phyloP scores from a whole-genome alignment of 2,329 filamentous ascomycete species.

The Fusarium tuaranense region DNA sequence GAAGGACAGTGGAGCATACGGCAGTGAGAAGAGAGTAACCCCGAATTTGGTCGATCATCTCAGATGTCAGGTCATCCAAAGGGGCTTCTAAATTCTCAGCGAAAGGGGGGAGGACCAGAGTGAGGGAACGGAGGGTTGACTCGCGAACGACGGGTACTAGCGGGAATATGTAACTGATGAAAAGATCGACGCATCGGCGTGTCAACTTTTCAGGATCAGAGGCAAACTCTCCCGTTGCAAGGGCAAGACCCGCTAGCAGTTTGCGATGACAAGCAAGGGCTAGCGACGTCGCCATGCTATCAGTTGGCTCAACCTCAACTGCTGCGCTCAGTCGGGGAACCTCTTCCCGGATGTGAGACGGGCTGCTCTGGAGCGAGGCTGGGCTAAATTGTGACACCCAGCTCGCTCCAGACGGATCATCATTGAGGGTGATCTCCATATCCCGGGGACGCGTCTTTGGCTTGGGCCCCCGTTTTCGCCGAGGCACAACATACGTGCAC shows the following conservation, averaged over 20 bases:
- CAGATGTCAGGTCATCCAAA: neutral
- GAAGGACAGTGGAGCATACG: neutral
- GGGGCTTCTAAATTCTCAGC: neutral
- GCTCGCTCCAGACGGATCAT: neutral
- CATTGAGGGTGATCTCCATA: neutral
- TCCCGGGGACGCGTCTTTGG: neutral
- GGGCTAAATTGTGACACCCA: neutral
- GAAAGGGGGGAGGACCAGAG: neutral
- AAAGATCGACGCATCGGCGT: neutral
- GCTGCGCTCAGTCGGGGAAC: neutral
- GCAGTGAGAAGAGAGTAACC: neutral
- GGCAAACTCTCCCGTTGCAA: neutral
- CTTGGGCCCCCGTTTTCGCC: slow-evolving; percentile 16
- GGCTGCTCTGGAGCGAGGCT: neutral
- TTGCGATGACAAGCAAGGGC: neutral
- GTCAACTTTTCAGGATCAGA: neutral
- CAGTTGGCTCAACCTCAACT: neutral
- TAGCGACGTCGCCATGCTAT: too few relatives aligned
- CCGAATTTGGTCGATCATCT: neutral
- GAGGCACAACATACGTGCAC: slow-evolving; percentile 8
- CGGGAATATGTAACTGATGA: neutral
- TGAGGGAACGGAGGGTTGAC: neutral
- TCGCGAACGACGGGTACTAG: neutral
- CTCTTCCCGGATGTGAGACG: neutral
- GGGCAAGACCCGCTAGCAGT: neutral